Base-by-base conservation (phyloP, 2,329 filamentous ascomycete species). In the Akanthomyces muscarius region DNA sequence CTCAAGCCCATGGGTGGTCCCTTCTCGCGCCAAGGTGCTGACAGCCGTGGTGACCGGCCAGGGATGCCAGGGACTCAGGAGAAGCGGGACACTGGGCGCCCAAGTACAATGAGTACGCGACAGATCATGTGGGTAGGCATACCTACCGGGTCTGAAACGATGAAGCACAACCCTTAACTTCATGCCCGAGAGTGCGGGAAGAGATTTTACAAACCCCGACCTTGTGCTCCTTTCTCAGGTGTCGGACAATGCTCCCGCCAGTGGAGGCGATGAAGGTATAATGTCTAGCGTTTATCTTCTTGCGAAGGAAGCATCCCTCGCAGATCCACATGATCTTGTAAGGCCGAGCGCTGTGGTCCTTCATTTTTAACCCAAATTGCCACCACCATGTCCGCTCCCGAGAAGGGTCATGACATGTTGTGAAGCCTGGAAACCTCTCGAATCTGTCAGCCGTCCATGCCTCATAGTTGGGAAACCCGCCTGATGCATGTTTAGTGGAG, bases 281-380 rank as follows among this genome's bases (percentile, higher is more conserved):
- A 44, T 56, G 18, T 56, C 36, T 56, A 56, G n/a, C 18, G 21
- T 56, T 44, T 56, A 10, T 56, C 53, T 56, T 56, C 23, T 56
- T 56, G 21, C 14, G 21, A 44, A 56, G 53, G 38, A 56, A 56
- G 53, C 53, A 56, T 56, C n/a, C 41, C 53, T 56, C 38, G 14
- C 21, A 56, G 13, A 56, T n/a, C 53, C 21, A 21, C 21, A 21
- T 21, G 21, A 21, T 21, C 21, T 21, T 21, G 21, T 53, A 36
- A 14, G 50, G 33, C 50, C n/a, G n/a, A 36, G 50, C 11, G 33
- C 16, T 38, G 21, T 56, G 25, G 38, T 57, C 38, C 54, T 57
- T 57, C 25, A 57, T 57, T 18, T 38, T 57, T 11, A 57, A 47
- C 21, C 54, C 25, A 57, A 57, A 57, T 57, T 57, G 54, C 54